Base-by-base conservation (phyloP, 2,329 filamentous ascomycete genomes). In the Parafenestella ontariensis region DNA sequence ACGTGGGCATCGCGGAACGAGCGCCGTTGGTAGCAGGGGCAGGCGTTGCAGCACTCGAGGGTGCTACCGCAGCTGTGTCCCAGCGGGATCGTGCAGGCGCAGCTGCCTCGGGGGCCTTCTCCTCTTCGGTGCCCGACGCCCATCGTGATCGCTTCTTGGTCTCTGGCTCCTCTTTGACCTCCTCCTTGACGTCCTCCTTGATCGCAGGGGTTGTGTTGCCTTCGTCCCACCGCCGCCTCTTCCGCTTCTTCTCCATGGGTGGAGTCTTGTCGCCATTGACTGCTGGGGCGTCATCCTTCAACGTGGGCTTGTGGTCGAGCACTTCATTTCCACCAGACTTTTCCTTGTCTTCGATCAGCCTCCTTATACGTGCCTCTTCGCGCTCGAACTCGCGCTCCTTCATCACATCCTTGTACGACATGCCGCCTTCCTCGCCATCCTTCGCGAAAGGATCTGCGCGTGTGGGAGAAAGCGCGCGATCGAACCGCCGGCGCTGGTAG, bases 191-290 rank as follows among this genome's bases (percentile, higher is more conserved):
- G 13, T 59, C 52, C 34, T 70, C 52, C 34, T 71, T 64, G 13
- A 54, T 33, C 3, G 39, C 52, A 26, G 46, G 26, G 10, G 50
- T 29, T 23, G 63, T 82, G 6, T 54, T 82, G 9, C 84, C 81
- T n/a, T 87, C 88, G 76, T 97, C 94, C 95, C 95, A 99, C 76
- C 95, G 87, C 82, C 96, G 92, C 84, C 96, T 97, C 70, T 93
- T 87, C 83, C 29, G 66, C 62, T 66, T 70, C 78, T 43, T 83
- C 84, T 59, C 83, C 81, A 66, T 89, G 85, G 44, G 90, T 84
- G 46, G 89, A 84, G 41, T 87, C 89, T 56, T 83, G 48, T 93
- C 89, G 39, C 81, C 83, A 59, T 89, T 90, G 72, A 93, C 90
- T 74, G 91, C 84, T 53, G 76, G 59, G 58, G 74, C 79, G 64